Evolutionary conservation across 202 grass and related monocot genomes (phyloP).

Genomic region (Cymbopogon flexuosus): DNA sequence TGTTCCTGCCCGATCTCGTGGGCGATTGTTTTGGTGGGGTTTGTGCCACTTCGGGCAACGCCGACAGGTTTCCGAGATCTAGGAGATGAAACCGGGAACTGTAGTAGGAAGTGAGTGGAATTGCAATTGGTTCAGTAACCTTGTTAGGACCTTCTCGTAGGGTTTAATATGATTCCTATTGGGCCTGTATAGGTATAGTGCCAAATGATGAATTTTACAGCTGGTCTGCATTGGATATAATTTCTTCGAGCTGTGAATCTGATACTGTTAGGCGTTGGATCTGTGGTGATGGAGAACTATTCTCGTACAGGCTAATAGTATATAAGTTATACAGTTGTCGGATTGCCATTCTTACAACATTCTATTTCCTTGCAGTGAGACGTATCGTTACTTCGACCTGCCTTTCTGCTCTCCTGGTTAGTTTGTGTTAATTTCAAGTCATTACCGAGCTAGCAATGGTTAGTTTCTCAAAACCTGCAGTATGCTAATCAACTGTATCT

Average conservation of each 20-base stretch:
- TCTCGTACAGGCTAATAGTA: background rate
- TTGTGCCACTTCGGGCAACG: constrained; percentile 11
- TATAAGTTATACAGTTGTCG: background rate
- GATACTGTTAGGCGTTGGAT: constrained; percentile 3
- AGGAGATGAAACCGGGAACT: background rate
- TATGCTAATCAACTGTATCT: background rate
- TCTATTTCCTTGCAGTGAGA: constrained; percentile 62
- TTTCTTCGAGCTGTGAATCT: background rate
- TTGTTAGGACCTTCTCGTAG: background rate
- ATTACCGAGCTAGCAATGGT: background rate
- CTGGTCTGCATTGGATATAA: background rate
- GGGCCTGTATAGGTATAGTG: background rate
- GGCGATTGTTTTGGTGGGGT: background rate
- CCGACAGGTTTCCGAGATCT: constrained; percentile 14
- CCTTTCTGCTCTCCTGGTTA: constrained; percentile 91
- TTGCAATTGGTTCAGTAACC: background rate
- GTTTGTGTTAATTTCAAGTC: background rate
- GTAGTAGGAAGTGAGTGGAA: background rate
- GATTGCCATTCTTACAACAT: background rate
- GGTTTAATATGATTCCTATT: background rate
- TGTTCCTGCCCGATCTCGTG: background rate
- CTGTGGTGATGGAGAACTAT: background rate
- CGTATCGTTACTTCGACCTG: constrained; percentile 90
- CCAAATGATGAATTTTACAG: background rate
- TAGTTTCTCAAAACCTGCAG: background rate